Evolutionary conservation across 2,329 filamentous ascomycete species (phyloP).

Genomic region (Leptographium lundbergii): DNA sequence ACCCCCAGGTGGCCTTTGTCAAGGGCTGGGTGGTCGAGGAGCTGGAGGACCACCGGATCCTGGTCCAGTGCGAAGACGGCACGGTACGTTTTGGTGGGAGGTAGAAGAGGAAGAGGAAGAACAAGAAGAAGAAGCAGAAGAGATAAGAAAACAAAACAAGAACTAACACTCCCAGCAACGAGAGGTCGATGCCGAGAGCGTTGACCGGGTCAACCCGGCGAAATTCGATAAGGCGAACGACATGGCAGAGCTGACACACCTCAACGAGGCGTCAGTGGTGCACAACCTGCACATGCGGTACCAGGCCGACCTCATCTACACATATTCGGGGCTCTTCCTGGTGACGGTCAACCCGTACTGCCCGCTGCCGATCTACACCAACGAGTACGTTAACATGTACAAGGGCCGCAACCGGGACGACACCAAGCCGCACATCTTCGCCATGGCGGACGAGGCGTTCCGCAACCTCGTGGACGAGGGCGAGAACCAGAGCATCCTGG

Average conservation of each 20-base stretch:
- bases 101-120: too few relatives aligned
- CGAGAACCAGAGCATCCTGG: slow-evolving; percentile 91
- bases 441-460: slow-evolving; percentile 94
- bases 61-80: slow-evolving; percentile 90
- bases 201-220: slow-evolving; percentile 97
- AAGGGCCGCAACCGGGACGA: slow-evolving; percentile 83
- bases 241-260: slow-evolving; percentile 95
- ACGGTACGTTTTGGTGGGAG: slow-evolving; percentile 35
- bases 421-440: slow-evolving; percentile 93
- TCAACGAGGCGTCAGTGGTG: slow-evolving; percentile 95
- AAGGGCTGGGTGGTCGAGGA: slow-evolving; percentile 89
- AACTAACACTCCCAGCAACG: slow-evolving; percentile 50
- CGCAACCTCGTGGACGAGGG: slow-evolving; percentile 91
- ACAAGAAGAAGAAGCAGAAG: too few relatives aligned
- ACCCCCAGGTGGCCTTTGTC: slow-evolving; percentile 76
- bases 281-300: slow-evolving; percentile 95
- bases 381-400: slow-evolving; percentile 98
- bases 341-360: slow-evolving; percentile 98
- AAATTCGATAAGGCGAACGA: slow-evolving; percentile 99
- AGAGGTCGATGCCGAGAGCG: slow-evolving; percentile 71
- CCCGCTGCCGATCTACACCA: slow-evolving; percentile 83
- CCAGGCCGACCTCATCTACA: slow-evolving; percentile 93
- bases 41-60: slow-evolving; percentile 50
- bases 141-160: too few relatives aligned
- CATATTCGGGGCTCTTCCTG: slow-evolving; percentile 91